These are phyloP conservation scores for Colletotrichum scovillei DNA, from an alignment of 2,329 filamentous ascomycete genomes.

Conservation along the genomic window DNA sequence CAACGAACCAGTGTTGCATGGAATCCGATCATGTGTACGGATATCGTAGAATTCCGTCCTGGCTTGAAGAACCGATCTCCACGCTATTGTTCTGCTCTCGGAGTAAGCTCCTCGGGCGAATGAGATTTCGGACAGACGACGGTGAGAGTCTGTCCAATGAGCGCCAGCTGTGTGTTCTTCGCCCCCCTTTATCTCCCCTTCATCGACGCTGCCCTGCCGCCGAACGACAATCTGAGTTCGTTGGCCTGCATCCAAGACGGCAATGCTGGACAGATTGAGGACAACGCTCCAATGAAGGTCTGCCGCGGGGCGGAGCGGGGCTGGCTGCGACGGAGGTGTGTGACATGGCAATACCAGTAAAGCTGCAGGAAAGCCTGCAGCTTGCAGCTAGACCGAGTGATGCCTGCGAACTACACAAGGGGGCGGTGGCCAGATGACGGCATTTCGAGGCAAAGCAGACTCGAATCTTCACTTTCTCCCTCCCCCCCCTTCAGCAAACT, in stretches of 20 bases:
- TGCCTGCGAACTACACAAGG: conserved; percentile 21
- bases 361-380: conserved; percentile 25
- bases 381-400: conserved; percentile 22
- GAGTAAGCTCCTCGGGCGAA: conserved; percentile 1
- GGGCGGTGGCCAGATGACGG: conserved; percentile 22
- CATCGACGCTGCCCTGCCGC: conserved; percentile 8
- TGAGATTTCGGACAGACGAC: conserved; percentile 1
- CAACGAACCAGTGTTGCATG: not conserved
- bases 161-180: not conserved
- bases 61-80: not conserved
- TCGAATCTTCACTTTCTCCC: not conserved
- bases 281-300: conserved; percentile 16
- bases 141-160: conserved; percentile 15
- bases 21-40: not conserved
- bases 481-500: not conserved
- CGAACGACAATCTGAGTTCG: conserved; percentile 16
- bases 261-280: conserved; percentile 7
- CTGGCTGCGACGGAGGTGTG: conserved; percentile 27
- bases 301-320: conserved; percentile 35
- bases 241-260: conserved; percentile 18
- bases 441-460: conserved; percentile 15
- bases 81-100: not conserved
- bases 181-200: conserved; percentile 6
- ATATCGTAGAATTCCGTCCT: not conserved
- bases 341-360: conserved; percentile 31